Percentiles rank a stretch among this genome's conserved stretches.
Conservation (phyloP, 1,139 yeast species). For the Ogataea hybrid region DNA sequence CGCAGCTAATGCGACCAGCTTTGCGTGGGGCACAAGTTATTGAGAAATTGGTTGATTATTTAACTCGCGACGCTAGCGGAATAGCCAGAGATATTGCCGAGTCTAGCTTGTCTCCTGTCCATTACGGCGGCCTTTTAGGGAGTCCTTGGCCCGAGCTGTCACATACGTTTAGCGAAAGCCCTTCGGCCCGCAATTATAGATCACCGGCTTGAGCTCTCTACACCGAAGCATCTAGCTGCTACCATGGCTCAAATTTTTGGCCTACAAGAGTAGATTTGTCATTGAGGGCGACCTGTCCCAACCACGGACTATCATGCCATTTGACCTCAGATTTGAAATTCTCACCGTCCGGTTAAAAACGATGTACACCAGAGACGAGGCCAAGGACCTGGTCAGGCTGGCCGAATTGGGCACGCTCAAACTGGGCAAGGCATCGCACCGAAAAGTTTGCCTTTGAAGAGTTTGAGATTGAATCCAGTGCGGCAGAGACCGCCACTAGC, state of each 20-base stretch:
- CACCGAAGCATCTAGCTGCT: too few relatives aligned
- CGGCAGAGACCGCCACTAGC: background rate
- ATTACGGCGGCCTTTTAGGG: background rate
- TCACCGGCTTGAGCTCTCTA: background rate
- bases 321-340: too few relatives aligned
- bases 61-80: background rate
- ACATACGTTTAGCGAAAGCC: background rate
- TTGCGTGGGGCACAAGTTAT: constrained; percentile 27
- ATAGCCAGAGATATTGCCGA: background rate
- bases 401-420: constrained; percentile 1
- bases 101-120: background rate
- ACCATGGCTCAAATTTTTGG: too few relatives aligned
- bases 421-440: background rate
- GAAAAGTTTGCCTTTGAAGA: background rate
- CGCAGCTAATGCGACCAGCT: constrained; percentile 26
- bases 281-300: too few relatives aligned
- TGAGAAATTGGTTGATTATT: constrained; percentile 16
- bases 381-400: constrained; percentile 3
- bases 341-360: background rate
- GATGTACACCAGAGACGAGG: constrained; percentile 7
- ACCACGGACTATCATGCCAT: too few relatives aligned
- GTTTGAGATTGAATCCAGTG: background rate
- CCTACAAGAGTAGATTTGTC: too few relatives aligned
- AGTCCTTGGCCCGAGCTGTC: background rate
- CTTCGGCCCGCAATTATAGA: background rate